Base-by-base conservation (phyloP, 208 protist genomes). In the Zelonia costaricensis region DNA sequence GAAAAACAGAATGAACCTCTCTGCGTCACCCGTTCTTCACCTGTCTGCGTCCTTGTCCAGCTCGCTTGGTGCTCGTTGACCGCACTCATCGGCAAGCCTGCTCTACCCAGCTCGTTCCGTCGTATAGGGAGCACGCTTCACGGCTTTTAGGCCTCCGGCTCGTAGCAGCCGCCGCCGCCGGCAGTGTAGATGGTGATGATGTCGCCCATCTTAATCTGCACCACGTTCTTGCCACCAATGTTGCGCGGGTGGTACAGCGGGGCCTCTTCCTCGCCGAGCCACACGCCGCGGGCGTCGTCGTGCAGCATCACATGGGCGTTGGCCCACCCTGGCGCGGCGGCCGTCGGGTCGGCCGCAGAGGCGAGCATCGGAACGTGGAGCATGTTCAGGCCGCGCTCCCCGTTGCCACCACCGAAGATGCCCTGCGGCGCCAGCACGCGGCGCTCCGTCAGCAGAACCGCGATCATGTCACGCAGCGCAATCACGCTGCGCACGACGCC, bases 401-500 rank as follows among this genome's bases (percentile, higher is more conserved):
- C 97, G 40, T 81, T 47, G 0, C 62, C 59, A 10, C 97, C 97
- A 22, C 91, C 93, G 16, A 76, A 62, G 15, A 98, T 39, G 2
- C 97, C 96, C 42, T 74, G 69, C 20, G 96, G 96, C 20, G 78
- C 74, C 28, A 96, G 59, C 30, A 87, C 76, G 42, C 97, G 82
- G 13, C 96, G 78, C 67, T 98, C 97, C 16, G 91, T 94, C 25
- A 98, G 69, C n/a, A 99, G 79, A 15, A 88, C 82, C 0, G 92
- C 91, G 20, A 68, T 78, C 71, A 92, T 85, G 38, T 76, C 61
- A 18, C 77, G 54, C 4, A 97, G 61, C 27, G 95, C 92, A 47
- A 97, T 45, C 36, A 99, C 58, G 43, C 95, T 95, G 45, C 97
- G 86, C 16, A 92, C 57, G 1, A 97, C 88, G 53, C 97, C 97